Evolutionary conservation across 2,329 filamentous ascomycete genomes (phyloP), one percentile per base, ranked within the genome.

Genomic region (Fusarium fracticaudum): DNA sequence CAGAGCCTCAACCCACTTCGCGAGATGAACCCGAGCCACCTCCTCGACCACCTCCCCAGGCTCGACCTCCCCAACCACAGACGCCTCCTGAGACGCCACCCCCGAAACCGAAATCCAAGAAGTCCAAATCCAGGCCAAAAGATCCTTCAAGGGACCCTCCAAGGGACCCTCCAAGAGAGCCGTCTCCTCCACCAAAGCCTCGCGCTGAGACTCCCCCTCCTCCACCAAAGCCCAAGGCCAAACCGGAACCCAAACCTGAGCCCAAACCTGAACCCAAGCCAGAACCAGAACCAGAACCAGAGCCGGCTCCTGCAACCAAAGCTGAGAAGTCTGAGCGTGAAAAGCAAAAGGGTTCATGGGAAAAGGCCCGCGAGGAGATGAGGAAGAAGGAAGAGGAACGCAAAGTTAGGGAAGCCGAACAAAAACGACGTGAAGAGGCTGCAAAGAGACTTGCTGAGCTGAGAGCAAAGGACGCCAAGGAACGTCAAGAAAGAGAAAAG

Each of bases 331-430:
- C 72, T 14, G 82, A 83, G 53, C 75, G 83, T 31, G 60, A 74
- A 24, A 77, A 67, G 37, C 81, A 84, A 3, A 88, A 87, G 77
- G 84, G 85, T 14, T 85, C 89, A 1, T 93, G 91, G 91, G 91
- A 93, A 75, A 92, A 90, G 79, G 91, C 91, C 8, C 86, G 91
- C 61, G 91, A 93, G 77, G 91, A 93, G 74, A 92, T 88, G 26
- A 85, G 88, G 48, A 88, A 85, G 66, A 87, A 87, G 63, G 91
- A 92, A 74, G 91, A 91, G 73, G 90, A 92, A 72, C 89, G 90
- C 17, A 91, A 87, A 77, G 84, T 84, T 6, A 87, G 86, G 71
- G 89, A 91, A 72, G 90, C 89, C 7, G 91, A 92, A 71, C 87
- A 89, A 71, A 89, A 89, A 73, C 85, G 87, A 71, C 87, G 86